A percentile compares a stretch with the other conserved stretches of the same genome.
Evolutionary conservation across 768 basidiomycete species (phyloP).

Genomic region (Atractiella rhizophila): DNA sequence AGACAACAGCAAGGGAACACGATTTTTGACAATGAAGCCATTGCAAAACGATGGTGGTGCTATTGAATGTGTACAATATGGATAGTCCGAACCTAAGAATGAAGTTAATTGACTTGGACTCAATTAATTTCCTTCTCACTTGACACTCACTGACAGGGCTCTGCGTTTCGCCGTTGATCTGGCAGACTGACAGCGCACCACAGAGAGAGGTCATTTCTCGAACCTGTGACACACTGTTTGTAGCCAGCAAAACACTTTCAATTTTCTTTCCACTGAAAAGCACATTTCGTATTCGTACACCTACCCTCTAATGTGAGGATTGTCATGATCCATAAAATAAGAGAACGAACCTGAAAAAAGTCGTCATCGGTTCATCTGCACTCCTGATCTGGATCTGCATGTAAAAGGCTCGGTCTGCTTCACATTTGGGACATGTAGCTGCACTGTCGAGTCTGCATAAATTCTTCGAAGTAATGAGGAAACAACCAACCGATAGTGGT

Average conservation of each 20-base stretch:
- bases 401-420: constrained; percentile 63
- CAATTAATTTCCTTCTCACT: no score
- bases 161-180: no score
- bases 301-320: not conserved
- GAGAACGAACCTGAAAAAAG: constrained; percentile 15
- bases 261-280: constrained; percentile 8
- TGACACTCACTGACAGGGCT: no score
- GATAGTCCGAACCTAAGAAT: no score
- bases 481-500: constrained; percentile 8
- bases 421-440: constrained; percentile 53
- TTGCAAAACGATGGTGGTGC: no score
- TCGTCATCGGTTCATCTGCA: constrained; percentile 23
- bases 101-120: no score
- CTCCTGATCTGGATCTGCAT: constrained; percentile 89
- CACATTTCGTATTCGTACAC: constrained; percentile 1
- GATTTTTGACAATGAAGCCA: no score
- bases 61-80: no score
- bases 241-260: not conserved
- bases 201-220: no score
- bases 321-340: not conserved
- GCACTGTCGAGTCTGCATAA: constrained; percentile 10
- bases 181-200: no score
- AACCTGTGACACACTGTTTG: no score
- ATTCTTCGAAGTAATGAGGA: not conserved
- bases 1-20: no score